Evolutionary conservation across 129 eudicot genomes (phyloP).

Genomic region (Kitagawia praeruptora): DNA sequence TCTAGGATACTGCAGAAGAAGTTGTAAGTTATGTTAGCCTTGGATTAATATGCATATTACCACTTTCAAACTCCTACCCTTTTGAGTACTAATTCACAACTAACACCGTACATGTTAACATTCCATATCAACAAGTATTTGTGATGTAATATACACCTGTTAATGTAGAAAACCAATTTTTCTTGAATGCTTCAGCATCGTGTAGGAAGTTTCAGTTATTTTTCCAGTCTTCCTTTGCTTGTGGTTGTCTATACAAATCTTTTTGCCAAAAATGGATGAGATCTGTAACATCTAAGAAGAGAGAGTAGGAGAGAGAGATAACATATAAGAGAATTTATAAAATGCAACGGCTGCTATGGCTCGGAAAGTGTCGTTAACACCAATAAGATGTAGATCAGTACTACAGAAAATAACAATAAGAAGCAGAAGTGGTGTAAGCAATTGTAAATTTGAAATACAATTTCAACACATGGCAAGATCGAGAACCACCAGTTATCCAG

Average conservation of each 20-base stretch:
- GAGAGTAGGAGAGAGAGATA: not conserved
- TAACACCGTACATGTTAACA: not conserved
- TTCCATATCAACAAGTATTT: not conserved
- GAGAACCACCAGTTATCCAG: no score
- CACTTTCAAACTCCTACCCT: not conserved
- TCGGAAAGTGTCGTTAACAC: no score
- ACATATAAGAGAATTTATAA: not conserved
- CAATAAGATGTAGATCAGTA: no score
- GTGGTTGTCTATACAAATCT: not conserved
- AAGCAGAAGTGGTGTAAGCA: no score
- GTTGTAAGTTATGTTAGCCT: slow-evolving; percentile 37
- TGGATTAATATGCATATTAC: not conserved
- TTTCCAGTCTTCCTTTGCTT: not conserved
- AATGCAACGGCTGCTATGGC: not conserved
- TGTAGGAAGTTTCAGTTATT: not conserved
- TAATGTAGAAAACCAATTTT: not conserved
- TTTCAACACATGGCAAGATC: not conserved
- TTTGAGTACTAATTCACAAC: not conserved
- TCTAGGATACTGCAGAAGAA: slow-evolving; percentile 51
- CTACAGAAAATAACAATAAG: no score
- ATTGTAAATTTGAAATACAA: no score
- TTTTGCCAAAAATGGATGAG: not conserved
- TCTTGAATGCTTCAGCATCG: not conserved
- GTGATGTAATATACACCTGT: not conserved
- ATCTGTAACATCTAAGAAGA: not conserved